Evolutionary conservation across 495 filamentous ascomycete species (phyloP).

Genomic region (Aspergillus avenaceus): DNA sequence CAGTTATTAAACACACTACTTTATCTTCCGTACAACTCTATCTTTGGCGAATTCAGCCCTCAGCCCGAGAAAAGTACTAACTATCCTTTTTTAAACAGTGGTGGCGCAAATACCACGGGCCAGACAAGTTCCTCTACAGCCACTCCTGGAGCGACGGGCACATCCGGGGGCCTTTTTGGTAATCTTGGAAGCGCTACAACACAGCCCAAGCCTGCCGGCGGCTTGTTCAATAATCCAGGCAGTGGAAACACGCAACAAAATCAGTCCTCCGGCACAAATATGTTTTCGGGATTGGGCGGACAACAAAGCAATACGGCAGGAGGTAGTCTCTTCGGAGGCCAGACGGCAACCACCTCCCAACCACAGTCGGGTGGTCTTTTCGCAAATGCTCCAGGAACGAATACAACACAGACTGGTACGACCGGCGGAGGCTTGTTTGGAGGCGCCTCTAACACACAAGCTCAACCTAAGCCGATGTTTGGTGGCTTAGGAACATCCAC

Average conservation of each 20-base stretch:
- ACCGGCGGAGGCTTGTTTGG: slow-evolving; percentile 33
- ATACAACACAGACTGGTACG: slow-evolving; percentile 29
- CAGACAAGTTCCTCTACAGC: slow-evolving; percentile 24
- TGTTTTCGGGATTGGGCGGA: slow-evolving; percentile 33
- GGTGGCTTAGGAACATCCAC: slow-evolving; percentile 25
- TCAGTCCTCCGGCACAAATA: slow-evolving; percentile 35
- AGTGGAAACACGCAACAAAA: slow-evolving; percentile 27
- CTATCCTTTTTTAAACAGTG: slow-evolving; percentile 11
- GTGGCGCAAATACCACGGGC: slow-evolving; percentile 23
- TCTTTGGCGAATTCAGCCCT: too few relatives aligned
- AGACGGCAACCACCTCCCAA: slow-evolving; percentile 38
- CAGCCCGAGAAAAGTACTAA: background rate
- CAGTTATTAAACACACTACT: too few relatives aligned
- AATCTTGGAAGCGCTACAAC: slow-evolving; percentile 22
- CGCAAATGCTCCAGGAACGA: slow-evolving; percentile 34
- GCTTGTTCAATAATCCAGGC: slow-evolving; percentile 43
- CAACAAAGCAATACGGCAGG: slow-evolving; percentile 20
- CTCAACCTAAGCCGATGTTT: slow-evolving; percentile 36
- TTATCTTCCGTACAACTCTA: too few relatives aligned
- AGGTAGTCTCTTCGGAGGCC: slow-evolving; percentile 50
- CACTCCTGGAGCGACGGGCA: slow-evolving; percentile 23
- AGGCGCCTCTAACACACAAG: slow-evolving; percentile 29
- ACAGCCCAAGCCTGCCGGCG: slow-evolving; percentile 37
- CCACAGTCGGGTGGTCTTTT: slow-evolving; percentile 45
- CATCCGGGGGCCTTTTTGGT: slow-evolving; percentile 37